Evolutionary conservation across 23 red algal genomes (phyloP).

Genomic region (Rhodosorus marinus): DNA sequence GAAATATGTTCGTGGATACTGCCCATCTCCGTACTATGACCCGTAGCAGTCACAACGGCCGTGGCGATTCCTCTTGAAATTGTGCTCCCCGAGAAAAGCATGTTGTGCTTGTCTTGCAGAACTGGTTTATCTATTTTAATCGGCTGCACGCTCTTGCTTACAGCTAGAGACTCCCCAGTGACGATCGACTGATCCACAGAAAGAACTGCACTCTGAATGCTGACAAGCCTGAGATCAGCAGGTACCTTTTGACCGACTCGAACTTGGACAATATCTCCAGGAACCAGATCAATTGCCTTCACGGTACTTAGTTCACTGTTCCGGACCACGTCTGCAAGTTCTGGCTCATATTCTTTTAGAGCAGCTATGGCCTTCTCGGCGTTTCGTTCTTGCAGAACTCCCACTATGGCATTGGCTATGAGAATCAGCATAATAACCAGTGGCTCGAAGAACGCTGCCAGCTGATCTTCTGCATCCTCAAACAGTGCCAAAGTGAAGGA

Average conservation of each 20-base stretch:
- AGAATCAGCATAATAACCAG: conserved; percentile 90
- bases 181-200: conserved; percentile 81
- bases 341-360: conserved; percentile 69
- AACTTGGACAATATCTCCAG: conserved; percentile 87
- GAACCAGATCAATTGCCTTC: conserved; percentile 53
- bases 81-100: conserved; percentile 84
- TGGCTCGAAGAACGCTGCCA: conserved; percentile 83
- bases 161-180: conserved; percentile 72
- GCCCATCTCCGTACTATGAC: conserved; percentile 83
- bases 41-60: conserved; percentile 48
- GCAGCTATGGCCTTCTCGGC: conserved; percentile 88
- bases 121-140: conserved; percentile 15
- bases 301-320: conserved; percentile 19
- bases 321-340: conserved; percentile 58
- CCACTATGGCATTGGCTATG: conserved; percentile 83
- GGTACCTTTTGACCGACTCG: conserved; percentile 73
- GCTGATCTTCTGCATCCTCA: conserved; percentile 26
- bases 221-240: conserved; percentile 67
- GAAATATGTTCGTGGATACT: conserved; percentile 48
- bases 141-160: conserved; percentile 48
- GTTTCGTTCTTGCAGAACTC: conserved; percentile 86
- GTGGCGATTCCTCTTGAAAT: conserved; percentile 52
- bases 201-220: conserved; percentile 50
- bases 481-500: conserved; percentile 64
- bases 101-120: conserved; percentile 94